Percentiles rank a stretch among this genome's conserved stretches.
phyloP scores from a whole-genome alignment of 2,329 filamentous ascomycete species.

The Botrytis squamosa region DNA sequence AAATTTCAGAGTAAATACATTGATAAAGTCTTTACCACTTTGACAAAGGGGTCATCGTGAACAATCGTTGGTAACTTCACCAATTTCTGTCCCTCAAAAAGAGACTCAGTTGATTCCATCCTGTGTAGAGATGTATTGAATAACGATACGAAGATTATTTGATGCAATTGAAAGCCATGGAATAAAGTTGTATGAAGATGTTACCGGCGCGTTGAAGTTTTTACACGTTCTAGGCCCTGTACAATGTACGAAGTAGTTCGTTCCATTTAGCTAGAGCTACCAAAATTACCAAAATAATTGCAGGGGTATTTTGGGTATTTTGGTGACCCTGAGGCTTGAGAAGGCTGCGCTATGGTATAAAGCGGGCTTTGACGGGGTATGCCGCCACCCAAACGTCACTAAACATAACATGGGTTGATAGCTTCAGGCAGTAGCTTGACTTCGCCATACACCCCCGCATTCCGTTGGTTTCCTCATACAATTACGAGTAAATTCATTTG shows the following conservation, averaged over 20 bases:
- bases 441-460: conserved; percentile 20
- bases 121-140: neutral
- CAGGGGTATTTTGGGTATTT: conserved; percentile 9
- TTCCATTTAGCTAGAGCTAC: neutral
- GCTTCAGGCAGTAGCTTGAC: conserved; percentile 15
- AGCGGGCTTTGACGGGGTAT: neutral
- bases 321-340: neutral
- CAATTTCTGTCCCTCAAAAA: neutral
- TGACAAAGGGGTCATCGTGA: conserved; percentile 59
- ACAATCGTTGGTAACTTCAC: conserved; percentile 54
- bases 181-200: neutral
- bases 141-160: neutral
- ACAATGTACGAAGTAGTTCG: neutral
- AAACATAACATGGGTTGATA: neutral
- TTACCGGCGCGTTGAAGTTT: neutral
- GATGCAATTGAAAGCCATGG: neutral
- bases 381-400: conserved; percentile 15
- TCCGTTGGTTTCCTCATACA: neutral
- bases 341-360: neutral
- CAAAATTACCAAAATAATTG: conserved; percentile 10
- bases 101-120: neutral
- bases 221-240: conserved; percentile 2
- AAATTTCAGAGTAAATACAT: conserved; percentile 43
- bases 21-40: conserved; percentile 66
- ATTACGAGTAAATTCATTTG: neutral